Base-by-base conservation (phyloP, 495 filamentous ascomycete species). In the Cetradonia linearis region DNA sequence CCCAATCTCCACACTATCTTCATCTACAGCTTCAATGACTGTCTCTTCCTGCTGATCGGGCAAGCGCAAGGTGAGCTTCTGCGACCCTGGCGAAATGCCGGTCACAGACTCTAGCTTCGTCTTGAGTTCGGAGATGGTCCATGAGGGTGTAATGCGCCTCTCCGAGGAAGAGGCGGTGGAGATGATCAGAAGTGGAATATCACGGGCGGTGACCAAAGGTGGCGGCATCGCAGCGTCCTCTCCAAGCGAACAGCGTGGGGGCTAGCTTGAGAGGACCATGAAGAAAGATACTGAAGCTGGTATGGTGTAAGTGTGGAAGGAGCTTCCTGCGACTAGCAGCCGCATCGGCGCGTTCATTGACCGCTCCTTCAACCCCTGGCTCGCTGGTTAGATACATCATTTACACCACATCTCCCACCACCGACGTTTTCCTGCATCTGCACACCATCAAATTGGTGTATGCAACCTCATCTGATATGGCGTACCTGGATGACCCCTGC, bases 21-120 rank as follows among this genome's bases (percentile, higher is more conserved):
- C 87, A 70, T 90, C 79, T 42, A 70, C 74, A 28, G 84, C 83
- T 65, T 83, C 79, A 63, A 90, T 70, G 48, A 79, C 68, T 52
- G 81, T 74, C 59, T 72, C 74, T 34, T 81, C 71, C 63, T 76
- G 76, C 54, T 78, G 75, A 59, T 71, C 74, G 34, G 81, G 68
- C 13, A 82, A 74, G 66, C 80, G 84, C 69, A 91, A 74, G 48
- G 71, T 80, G 55, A 98, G 78, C 55, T 78, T 81, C 72, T 97
- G 94, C 61, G 81, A 82, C 11, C 80, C 78, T 13, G 90, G 88
- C 2, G 93, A 90, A 20, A 98, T 82, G 56, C 93, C 93, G 2
- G 93, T 98, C 74, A 98, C 83, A 62, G 91, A 87, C 69, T 96
- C 91, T 47, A 98, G 82, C 73, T 95, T 95, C 27, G 77, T 72